Conservation (phyloP, 2,329 filamentous ascomycete species). For the Colletotrichum graminicola region DNA sequence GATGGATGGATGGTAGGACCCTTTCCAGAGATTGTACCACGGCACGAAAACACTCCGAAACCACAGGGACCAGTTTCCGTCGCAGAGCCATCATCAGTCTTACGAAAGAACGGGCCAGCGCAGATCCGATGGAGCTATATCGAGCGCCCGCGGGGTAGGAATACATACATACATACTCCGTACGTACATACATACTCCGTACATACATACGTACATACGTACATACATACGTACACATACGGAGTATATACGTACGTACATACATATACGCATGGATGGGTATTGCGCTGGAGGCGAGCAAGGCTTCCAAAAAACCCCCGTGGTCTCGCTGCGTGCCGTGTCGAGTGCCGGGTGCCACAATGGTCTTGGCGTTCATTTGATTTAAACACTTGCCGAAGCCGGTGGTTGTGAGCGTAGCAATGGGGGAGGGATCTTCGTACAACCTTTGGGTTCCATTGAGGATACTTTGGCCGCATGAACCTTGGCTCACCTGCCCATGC, state of each 20-base stretch:
- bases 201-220: too few relatives aligned
- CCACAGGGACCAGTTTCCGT: background rate
- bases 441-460: conserved; percentile 23
- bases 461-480: conserved; percentile 11
- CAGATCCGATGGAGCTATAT: conserved; percentile 1
- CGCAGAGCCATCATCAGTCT: background rate
- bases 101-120: background rate
- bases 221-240: too few relatives aligned
- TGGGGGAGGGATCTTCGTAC: background rate
- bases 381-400: conserved; percentile 18
- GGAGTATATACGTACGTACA: too few relatives aligned
- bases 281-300: background rate
- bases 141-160: background rate
- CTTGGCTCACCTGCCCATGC: conserved; percentile 1
- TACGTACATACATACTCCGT: too few relatives aligned
- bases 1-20: conserved; percentile 5
- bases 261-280: background rate
- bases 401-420: background rate
- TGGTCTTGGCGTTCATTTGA: too few relatives aligned
- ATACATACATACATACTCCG: too few relatives aligned
- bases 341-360: background rate
- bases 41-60: background rate
- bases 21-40: background rate
- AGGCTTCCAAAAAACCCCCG: background rate
- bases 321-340: background rate